Evolutionary conservation across 331 rosid species (phyloP), one percentile per base, ranked within the genome.

Genomic region (Malus hybrid): DNA sequence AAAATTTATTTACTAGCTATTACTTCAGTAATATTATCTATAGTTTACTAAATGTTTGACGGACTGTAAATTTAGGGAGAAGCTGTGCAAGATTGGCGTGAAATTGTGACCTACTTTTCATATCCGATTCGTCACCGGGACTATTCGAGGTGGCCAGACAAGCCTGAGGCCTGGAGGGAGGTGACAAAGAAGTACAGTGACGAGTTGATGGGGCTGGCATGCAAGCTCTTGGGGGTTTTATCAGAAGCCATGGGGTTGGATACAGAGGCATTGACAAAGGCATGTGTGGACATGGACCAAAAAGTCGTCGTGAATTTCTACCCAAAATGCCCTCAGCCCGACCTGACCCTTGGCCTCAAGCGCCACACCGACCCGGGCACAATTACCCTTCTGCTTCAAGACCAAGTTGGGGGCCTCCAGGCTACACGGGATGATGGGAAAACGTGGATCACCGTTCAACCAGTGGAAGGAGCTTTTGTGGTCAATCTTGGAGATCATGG

Each of bases 401-500:
- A 94, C 36, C 93, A 92, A 18, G 99, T 92, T 0, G 99, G 97
- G 2, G 99, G 99, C 0, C 99, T 94, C 71, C 99, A 94, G 39
- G 97, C 93, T 12, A 94, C 99, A 0, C 81, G 82, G 15, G 97
- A 94, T 6, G 76, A 80, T 4, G 99, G 97, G 0, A 82, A 88
- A 33, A 84, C 93, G 0, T 90, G 97, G 97, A 94, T 94, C 76
- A 94, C 99, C 0, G 97, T 94, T 60, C 86, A 89, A 27, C 99
- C 99, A 0, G 85, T 94, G 0, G 79, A 85, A 20, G 97, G 93
- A 4, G 99, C 99, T 50, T 94, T 87, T 11, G 95, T 94, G 10
- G 97, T 94, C 63, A 94, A 94, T 75, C 96, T 94, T 27, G 97
- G 99, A 20, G 97, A 94, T 6, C 99, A 94, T 75, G 92, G 91